Base-by-base conservation (phyloP, 768 basidiomycete genomes). In the Suillus luteus region DNA sequence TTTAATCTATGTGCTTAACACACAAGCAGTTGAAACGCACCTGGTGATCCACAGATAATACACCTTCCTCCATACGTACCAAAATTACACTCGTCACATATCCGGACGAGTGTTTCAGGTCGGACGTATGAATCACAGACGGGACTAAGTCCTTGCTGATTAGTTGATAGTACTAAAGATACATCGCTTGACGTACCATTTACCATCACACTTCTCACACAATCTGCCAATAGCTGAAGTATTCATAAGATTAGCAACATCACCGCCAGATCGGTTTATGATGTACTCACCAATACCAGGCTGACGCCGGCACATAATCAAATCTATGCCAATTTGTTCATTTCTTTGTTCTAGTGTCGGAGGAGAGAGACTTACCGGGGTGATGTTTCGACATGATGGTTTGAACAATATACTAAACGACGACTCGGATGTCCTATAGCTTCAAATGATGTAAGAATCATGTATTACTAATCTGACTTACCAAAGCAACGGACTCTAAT, bases 1-100 rank as follows among this genome's bases (percentile, higher is more conserved):
- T 59, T 65, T 31, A 62, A 41, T 55, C 19, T 35, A 65, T 22
- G 22, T n/a, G 4, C 22, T 15, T 55, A 54, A 46, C 38, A 9
- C 46, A 24, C 15, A 52, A 51, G 37, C 5, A 52, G 40, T 59
- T 35, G 17, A 10, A 43, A 69, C 84, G 66, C 69, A 97, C 96
- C 96, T 70, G 93, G 95, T 51, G 95, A 89, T 57, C 95, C 94
- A 69, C 97, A 99, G 66, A 99, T 97, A 78, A 98, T 99, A 75
- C 97, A 99, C 67, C 95, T 85, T 58, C 96, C 96, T 27, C 97
- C 95, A 74, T 97, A 97, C 52, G 95, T 96, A 69, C 95, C 93
- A 79, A 99, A 99, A 77, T 99, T 99, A 79, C 97, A 99, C 81
- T 99, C 97, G 75, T 99, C 97, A 77, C 97, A 99, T 69, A 98